These are phyloP conservation scores for Cairneyella variabilis DNA, from an alignment of 495 filamentous ascomycete genomes.

Conservation along the genomic window DNA sequence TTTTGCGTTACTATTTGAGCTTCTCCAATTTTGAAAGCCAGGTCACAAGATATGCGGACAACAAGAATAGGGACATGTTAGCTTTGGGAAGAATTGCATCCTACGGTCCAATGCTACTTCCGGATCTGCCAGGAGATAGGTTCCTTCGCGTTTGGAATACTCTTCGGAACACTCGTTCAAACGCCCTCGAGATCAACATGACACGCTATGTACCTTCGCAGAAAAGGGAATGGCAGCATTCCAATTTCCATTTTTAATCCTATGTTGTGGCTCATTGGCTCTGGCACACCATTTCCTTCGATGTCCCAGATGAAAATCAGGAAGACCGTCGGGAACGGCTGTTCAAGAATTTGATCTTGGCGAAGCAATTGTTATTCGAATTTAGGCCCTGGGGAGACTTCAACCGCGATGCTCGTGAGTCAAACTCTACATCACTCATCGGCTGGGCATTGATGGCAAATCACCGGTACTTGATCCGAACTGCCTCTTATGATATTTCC, in stretches of 20 bases:
- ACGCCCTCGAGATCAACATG: not conserved
- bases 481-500: not conserved
- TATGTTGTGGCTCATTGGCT: constrained; percentile 8
- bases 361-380: constrained; percentile 1
- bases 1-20: constrained; percentile 30
- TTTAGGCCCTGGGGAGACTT: constrained; percentile 7
- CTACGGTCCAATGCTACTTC: not conserved
- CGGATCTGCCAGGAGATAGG: not conserved
- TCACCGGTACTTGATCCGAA: constrained; percentile 2
- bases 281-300: constrained; percentile 4
- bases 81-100: constrained; percentile 1
- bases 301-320: not conserved
- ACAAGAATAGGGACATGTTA: not conserved
- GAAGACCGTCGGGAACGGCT: not conserved
- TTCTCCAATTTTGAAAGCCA: constrained; percentile 31
- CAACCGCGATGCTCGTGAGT: not conserved
- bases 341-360: not conserved
- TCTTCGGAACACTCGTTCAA: not conserved
- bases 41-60: constrained; percentile 1
- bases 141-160: not conserved
- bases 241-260: not conserved
- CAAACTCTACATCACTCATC: not conserved
- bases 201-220: not conserved
- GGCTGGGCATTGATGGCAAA: constrained; percentile 10
- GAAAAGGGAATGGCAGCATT: not conserved